A percentile compares a stretch with the other conserved stretches of the same genome.
Evolutionary conservation across 108 stramenopile species (phyloP).

Genomic region (Skeletonema tropicum): DNA sequence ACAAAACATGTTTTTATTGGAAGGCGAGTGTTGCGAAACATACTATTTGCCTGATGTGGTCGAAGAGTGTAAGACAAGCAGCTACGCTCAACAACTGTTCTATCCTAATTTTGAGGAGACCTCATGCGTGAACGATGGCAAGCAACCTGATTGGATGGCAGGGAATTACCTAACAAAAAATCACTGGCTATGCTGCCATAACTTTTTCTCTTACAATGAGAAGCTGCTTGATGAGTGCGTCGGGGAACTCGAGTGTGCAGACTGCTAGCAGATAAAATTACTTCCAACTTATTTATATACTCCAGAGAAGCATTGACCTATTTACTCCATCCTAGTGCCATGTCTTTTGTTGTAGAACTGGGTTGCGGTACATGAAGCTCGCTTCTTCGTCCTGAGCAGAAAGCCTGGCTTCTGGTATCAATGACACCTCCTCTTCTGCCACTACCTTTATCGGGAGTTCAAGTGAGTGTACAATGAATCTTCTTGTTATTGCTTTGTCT

Average conservation of each 20-base stretch:
- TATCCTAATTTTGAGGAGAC: conserved; percentile 21
- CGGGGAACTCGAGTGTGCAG: not conserved
- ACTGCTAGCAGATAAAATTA: not conserved
- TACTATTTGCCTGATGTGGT: not conserved
- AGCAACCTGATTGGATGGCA: conserved; percentile 22
- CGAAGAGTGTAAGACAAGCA: not conserved
- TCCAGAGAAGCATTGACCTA: not conserved
- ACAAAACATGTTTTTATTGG: not conserved
- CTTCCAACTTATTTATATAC: not conserved
- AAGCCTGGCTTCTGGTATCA: conserved; percentile 19
- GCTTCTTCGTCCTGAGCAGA: conserved; percentile 28
- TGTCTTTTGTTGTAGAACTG: conserved; percentile 36
- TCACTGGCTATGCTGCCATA: conserved; percentile 17
- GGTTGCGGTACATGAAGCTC: conserved; percentile 48
- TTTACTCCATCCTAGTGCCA: conserved; percentile 3
- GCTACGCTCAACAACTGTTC: conserved; percentile 5
- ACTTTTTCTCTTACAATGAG: conserved; percentile 14
- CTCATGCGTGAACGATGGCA: conserved; percentile 31
- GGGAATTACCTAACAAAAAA: conserved; percentile 17
- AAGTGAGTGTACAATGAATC: conserved; percentile 34
- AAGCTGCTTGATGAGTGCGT: not conserved
- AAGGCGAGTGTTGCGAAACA: not conserved
- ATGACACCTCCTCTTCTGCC: conserved; percentile 33
- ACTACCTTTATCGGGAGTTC: conserved; percentile 38
- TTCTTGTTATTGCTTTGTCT: conserved; percentile 30